Evolutionary conservation across 2,329 filamentous ascomycete genomes (phyloP).

Genomic region (Pezicula radicicola): DNA sequence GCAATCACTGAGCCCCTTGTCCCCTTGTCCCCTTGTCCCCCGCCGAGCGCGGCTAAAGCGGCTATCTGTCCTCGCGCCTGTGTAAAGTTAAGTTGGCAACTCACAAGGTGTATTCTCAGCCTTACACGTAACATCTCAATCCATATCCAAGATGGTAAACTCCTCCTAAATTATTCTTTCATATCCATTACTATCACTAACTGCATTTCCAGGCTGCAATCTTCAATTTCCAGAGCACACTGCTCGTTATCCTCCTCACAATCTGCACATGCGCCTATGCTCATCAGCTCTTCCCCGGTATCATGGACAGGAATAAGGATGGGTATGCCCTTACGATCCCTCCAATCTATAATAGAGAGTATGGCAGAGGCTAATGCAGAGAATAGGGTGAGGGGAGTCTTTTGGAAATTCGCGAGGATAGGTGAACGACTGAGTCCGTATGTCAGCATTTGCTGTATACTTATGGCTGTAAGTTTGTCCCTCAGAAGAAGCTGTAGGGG

Average conservation of each 20-base stretch:
- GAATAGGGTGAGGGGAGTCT: slow-evolving; percentile 56
- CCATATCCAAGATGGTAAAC: slow-evolving; percentile 13
- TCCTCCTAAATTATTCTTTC: background rate
- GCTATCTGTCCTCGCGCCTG: background rate
- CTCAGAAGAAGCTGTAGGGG: background rate
- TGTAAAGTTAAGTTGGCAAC: background rate
- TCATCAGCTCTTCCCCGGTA: slow-evolving; percentile 82
- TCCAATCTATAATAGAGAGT: background rate
- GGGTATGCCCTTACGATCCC: slow-evolving; percentile 53
- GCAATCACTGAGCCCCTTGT: no score
- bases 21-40: no score
- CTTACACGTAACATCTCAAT: background rate
- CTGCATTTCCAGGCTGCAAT: slow-evolving; percentile 71
- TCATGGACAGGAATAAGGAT: slow-evolving; percentile 91
- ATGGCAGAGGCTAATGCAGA: slow-evolving; percentile 7
- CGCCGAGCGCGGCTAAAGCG: no score
- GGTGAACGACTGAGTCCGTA: slow-evolving; percentile 94
- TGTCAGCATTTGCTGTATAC: slow-evolving; percentile 86
- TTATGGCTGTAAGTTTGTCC: slow-evolving; percentile 76
- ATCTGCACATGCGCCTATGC: slow-evolving; percentile 96
- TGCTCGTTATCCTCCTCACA: slow-evolving; percentile 89
- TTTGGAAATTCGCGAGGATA: slow-evolving; percentile 94
- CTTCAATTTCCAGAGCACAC: slow-evolving; percentile 97
- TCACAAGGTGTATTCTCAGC: background rate
- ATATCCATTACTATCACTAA: slow-evolving; percentile 1